Evolutionary conservation across 768 basidiomycete species (phyloP).

Genomic region (Mrakia gelida): DNA sequence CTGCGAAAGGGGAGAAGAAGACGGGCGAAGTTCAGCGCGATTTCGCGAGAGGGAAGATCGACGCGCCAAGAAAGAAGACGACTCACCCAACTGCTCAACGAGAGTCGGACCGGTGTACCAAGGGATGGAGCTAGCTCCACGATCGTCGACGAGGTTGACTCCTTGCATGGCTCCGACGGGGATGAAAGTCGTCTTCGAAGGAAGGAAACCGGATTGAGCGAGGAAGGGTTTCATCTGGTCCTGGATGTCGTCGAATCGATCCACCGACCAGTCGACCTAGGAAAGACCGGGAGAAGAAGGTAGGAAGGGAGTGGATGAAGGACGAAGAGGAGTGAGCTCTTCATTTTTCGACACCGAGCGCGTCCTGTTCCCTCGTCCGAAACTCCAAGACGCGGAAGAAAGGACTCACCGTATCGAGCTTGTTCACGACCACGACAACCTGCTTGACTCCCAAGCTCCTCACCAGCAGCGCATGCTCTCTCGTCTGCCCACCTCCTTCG

Average conservation of each 20-base stretch:
- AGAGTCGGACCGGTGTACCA: conserved; percentile 90
- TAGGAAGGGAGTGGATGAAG: neutral
- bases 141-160: conserved; percentile 64
- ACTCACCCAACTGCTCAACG: conserved; percentile 71
- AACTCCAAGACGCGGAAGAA: neutral
- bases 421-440: conserved; percentile 88
- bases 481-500: conserved; percentile 86
- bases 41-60: neutral
- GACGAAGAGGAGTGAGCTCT: neutral
- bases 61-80: no score
- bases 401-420: conserved; percentile 75
- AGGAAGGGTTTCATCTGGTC: conserved; percentile 72
- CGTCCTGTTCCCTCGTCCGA: no score
- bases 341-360: no score
- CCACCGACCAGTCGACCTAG: conserved; percentile 81
- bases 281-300: neutral
- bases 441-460: conserved; percentile 87
- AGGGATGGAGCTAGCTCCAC: conserved; percentile 52
- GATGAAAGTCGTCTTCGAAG: conserved; percentile 72
- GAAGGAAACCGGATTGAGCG: conserved; percentile 76
- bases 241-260: conserved; percentile 81
- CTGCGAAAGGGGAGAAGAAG: conserved; percentile 46
- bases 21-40: neutral
- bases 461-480: conserved; percentile 88
- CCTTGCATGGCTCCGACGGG: conserved; percentile 89